Evolutionary conservation across 768 basidiomycete genomes (phyloP).

Genomic region (Mycena rebaudengoi): DNA sequence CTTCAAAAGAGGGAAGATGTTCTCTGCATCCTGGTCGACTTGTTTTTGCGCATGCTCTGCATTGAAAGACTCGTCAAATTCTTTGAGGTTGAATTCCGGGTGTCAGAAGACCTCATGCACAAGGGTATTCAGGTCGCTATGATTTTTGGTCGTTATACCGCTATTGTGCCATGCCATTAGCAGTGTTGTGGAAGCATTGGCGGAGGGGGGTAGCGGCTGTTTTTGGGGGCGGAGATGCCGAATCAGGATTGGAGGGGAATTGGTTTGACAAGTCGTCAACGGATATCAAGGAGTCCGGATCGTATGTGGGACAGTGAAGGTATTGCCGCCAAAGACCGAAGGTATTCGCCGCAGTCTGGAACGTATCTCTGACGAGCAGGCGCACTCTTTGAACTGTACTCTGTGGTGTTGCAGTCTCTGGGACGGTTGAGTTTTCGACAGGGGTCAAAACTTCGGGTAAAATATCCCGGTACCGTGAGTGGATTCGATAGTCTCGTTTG

Average conservation of each 20-base stretch:
- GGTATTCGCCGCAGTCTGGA: not conserved
- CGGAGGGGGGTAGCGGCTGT: not conserved
- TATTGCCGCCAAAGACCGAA: slow-evolving; percentile 15
- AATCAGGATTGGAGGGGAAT: not conserved
- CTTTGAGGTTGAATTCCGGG: slow-evolving; percentile 19
- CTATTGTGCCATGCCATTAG: slow-evolving; percentile 19
- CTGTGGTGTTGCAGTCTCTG: not conserved
- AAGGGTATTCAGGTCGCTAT: slow-evolving; percentile 15
- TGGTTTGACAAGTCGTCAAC: slow-evolving; percentile 10
- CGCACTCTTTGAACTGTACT: not conserved
- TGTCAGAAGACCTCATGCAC: slow-evolving; percentile 17
- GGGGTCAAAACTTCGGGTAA: not conserved
- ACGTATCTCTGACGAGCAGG: slow-evolving; percentile 17
- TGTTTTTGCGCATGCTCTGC: slow-evolving; percentile 23
- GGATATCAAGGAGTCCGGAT: slow-evolving; percentile 10
- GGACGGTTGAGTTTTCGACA: not conserved
- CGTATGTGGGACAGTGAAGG: slow-evolving; percentile 21
- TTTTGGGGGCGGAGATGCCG: not conserved
- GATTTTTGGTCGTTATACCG: slow-evolving; percentile 19
- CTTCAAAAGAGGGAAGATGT: slow-evolving; percentile 15
- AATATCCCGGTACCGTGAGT: slow-evolving; percentile 1
- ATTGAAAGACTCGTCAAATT: slow-evolving; percentile 18
- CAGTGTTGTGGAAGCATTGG: not conserved
- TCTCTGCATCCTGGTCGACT: slow-evolving; percentile 16
- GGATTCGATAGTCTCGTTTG: not conserved